These are phyloP conservation scores for Colletotrichum camelliae DNA, from an alignment of 2,329 filamentous ascomycete species.

Conservation along the genomic window DNA sequence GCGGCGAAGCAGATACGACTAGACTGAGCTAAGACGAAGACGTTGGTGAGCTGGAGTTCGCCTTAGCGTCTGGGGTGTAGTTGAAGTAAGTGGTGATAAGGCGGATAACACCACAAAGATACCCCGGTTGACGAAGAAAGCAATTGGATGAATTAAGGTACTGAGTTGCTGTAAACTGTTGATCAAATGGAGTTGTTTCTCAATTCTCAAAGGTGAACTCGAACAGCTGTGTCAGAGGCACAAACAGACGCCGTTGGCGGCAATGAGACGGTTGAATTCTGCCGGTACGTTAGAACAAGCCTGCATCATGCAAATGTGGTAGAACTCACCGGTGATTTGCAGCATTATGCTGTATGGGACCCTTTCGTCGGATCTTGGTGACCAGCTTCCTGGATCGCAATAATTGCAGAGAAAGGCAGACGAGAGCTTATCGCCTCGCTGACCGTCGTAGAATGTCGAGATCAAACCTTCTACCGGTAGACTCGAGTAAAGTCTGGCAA, in stretches of 20 bases:
- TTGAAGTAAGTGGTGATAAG: not conserved
- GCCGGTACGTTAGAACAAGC: not conserved
- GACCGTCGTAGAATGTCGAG: not conserved
- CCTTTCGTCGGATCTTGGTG: not conserved
- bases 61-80: not conserved
- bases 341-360: not conserved
- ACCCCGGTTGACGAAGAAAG: not conserved
- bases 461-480: not conserved
- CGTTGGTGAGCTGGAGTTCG: not conserved
- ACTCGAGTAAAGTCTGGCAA: not conserved
- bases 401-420: not conserved
- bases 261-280: not conserved
- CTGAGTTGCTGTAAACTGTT: not conserved
- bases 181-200: not conserved
- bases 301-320: not conserved
- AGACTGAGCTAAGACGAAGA: not conserved
- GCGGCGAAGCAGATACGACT: not conserved
- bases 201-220: not conserved
- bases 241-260: not conserved
- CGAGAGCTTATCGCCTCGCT: not conserved
- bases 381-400: not conserved
- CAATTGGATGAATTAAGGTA: not conserved
- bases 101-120: not conserved
- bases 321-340: not conserved
- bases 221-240: not conserved